Evolutionary conservation across 371 early-diverging fungal species (phyloP), one percentile per base, ranked within the genome.

Genomic region (Circinella umbellata): DNA sequence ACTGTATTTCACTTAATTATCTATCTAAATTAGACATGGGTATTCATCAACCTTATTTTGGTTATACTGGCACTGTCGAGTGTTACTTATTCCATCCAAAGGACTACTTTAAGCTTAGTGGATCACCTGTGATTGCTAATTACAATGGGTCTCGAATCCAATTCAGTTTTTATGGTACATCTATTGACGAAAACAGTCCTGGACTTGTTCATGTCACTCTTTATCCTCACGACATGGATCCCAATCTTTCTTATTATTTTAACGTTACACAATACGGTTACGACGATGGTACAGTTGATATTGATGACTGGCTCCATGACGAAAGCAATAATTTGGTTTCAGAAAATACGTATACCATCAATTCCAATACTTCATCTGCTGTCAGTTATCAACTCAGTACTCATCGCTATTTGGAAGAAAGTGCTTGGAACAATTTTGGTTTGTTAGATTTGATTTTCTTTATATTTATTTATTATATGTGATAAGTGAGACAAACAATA

Each of bases 391-490:
- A 76, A 37, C 46, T 76, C n/a, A 57, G 53, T 17, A 39, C 68
- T 34, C 73, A 73, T 39, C 70, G 49, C 2, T 73, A 69, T 36
- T 61, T 76, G n/a, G 61, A 69, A 57, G 35, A 51, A 3, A 71
- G 63, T 35, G 68, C 66, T 4, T 76, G 76, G 76, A 76, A 76
- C 38, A 64, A 60, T 53, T 69, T 72, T 10, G 76, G 76, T 27
- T 27, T 27, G 27, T 27, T 27, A 27, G 27, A 27, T 27, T 27
- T 27, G 27, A 27, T 27, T 27, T 27, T 27, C 27, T 27, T 27
- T 27, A 27, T 27, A 27, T n/a, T n/a, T n/a, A 27, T 27, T 27
- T 27, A 27, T 27, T 27, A 27, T 27, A 27, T 27, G 27, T 27
- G 2, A 27, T 27, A 27, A 27, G 2, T 27, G 27, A 27, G 27